Evolutionary conservation across 495 filamentous ascomycete genomes (phyloP), one percentile per base, ranked within the genome.

Genomic region (Thermothielavioides terrestris): DNA sequence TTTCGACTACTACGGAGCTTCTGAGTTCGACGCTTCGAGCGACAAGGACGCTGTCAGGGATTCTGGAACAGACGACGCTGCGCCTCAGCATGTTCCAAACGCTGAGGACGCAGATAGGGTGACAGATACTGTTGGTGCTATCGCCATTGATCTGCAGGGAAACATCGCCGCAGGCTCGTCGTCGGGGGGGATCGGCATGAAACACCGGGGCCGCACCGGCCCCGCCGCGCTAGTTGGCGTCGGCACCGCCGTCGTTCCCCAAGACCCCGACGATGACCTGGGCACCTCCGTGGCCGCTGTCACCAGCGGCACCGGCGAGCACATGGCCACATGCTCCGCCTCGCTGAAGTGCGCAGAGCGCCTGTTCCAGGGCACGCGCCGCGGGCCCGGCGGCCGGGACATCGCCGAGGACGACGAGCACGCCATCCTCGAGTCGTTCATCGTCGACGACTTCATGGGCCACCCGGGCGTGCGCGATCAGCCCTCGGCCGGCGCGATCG

Each of bases 111-210:
- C 42, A 15, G 78, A 81, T 60, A 46, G 64, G 8, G 82, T 98
- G 49, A 94, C 84, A 4, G 92, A 98, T 68, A 98, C 92, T 3
- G 87, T 98, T 30, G 92, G 92, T 8, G 94, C 88, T 17, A 92
- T 98, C 56, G 94, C 89, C 35, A 79, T 98, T 50, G 92, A 98
- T 57, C 70, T 71, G 20, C 79, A 73, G 32, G 92, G 92, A 17
- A 83, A 85, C 40, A 95, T 98, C 61, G 94, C 92, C 5, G 92
- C 91, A 8, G 92, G 86, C n/a, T 94, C 94, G 3, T 97, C 92
- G 6, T 98, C 92, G 39, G 92, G 92, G n/a, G 92, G 92, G 6
- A 97, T 97, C 54, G 94, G 94, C 14, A 95, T 98, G 89, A 98
- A 98, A 58, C 89, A 92, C 67, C 77, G 79, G 39, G 92, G 92